phyloP scores from a whole-genome alignment of 208 protist species.

The Crithidia bombi region DNA sequence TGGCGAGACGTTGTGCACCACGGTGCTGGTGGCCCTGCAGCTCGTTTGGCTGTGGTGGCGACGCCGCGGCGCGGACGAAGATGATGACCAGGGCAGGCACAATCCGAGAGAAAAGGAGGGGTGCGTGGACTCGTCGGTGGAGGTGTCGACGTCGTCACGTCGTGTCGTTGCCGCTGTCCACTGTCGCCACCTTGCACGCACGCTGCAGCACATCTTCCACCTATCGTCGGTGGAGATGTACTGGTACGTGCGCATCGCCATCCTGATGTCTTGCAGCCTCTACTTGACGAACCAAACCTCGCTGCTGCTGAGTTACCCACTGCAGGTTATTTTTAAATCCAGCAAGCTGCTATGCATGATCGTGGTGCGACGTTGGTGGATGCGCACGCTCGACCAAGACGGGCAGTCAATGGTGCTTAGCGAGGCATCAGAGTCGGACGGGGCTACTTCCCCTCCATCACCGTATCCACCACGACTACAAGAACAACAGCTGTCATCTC shows the following conservation, averaged over 20 bases:
- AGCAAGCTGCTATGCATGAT: conserved; percentile 63
- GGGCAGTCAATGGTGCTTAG: neutral
- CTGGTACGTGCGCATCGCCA: conserved; percentile 51
- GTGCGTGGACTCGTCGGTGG: no score
- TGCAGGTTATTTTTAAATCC: conserved; percentile 74
- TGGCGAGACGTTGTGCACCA: conserved; percentile 36
- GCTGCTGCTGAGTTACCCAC: conserved; percentile 48
- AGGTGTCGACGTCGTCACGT: no score
- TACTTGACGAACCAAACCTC: conserved; percentile 60
- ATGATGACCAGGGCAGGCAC: conserved; percentile 6
- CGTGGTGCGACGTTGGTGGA: conserved; percentile 37
- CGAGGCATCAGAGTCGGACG: no score
- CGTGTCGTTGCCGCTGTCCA: no score
- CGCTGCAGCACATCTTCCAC: conserved; percentile 16
- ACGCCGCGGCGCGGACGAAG: neutral
- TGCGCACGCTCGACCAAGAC: neutral
- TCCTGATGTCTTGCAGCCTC: conserved; percentile 46
- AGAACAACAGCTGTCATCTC: no score
- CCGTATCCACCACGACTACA: no score
- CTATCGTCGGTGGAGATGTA: conserved; percentile 35
- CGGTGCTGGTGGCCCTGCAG: conserved; percentile 31
- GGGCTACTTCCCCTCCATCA: no score
- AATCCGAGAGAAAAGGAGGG: neutral
- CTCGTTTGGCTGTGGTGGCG: conserved; percentile 21
- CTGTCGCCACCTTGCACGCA: neutral